phyloP scores from a whole-genome alignment of 1,139 yeast species.

The Candida sojae region DNA sequence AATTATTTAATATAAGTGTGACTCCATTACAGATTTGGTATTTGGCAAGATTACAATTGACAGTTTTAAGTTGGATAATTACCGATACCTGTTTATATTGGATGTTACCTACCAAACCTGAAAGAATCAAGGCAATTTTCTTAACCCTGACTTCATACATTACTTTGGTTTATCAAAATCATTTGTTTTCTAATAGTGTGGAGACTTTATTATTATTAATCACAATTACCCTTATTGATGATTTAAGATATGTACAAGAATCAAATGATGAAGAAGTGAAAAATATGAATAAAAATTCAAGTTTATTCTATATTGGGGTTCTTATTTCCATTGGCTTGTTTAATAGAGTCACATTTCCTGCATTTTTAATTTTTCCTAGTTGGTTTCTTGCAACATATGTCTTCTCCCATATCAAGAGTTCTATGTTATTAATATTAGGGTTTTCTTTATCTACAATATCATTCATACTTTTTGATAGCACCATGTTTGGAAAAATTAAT shows the following conservation, averaged over 20 bases:
- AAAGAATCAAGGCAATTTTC: conserved; percentile 62
- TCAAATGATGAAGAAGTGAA: conserved; percentile 14
- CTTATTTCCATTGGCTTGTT: conserved; percentile 69
- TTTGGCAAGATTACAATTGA: conserved; percentile 57
- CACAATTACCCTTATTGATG: conserved; percentile 53
- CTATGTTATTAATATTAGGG: conserved; percentile 26
- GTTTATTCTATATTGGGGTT: conserved; percentile 11
- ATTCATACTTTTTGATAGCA: conserved; percentile 60
- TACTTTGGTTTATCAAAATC: conserved; percentile 79
- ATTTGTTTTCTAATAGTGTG: conserved; percentile 82
- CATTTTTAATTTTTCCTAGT: conserved; percentile 68
- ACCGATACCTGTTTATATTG: conserved; percentile 53
- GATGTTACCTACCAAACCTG: conserved; percentile 59
- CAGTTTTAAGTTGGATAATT: conserved; percentile 57
- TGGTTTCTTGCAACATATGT: conserved; percentile 40
- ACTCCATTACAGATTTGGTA: conserved; percentile 55
- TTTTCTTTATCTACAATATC: conserved; percentile 32
- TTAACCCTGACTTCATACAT: conserved; percentile 78
- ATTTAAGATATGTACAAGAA: conserved; percentile 35
- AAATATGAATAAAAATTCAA: conserved; percentile 11
- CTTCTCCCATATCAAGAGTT: conserved; percentile 23
- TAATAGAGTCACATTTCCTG: conserved; percentile 82
- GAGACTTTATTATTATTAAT: conserved; percentile 73
- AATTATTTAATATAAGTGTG: conserved; percentile 22
- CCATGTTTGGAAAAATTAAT: conserved; percentile 7